Base-by-base conservation (phyloP, 1,139 yeast species). In the Scheffersomyces cryptocercus region DNA sequence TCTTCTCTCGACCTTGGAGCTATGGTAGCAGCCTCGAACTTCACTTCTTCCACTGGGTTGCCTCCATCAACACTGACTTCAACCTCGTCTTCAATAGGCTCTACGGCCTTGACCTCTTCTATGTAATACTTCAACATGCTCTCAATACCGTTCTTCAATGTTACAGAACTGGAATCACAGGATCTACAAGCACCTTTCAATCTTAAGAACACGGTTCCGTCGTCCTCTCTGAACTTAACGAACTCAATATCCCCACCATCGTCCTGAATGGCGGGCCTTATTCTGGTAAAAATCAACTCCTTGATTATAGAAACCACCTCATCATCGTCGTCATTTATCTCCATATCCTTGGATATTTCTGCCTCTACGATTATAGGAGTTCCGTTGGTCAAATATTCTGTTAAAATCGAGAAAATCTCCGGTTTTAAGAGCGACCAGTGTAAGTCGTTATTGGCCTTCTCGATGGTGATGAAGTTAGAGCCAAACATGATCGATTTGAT, bases 261-360 rank as follows among this genome's bases (percentile, higher is more conserved):
- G 51, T 86, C 95, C 62, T 84, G 87, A 49, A 86, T 85, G 0
- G 98, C 98, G 0, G 99, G 99, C 55, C 97, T 81, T 48, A 93
- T 91, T 56, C 98, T 81, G 4, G 99, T 93, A 57, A 88, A 91
- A 45, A 93, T 86, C 42, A 93, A 75, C 64, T 93, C 99, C 58
- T 91, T 90, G 57, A 93, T 90, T 88, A 93, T 86, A 11, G 87
- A 80, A 41, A 93, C 90, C 2, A 91, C 81, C 62, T 86, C 95
- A 44, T 82, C 83, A 49, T 86, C 93, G 10, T 83, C 86, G 13
- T 82, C 86, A 38, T 68, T 58, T 26, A 71, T 73, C 34, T 63
- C 69, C 67, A 74, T 65, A 44, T 73, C 79, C 16, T 61, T 54
- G 3, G 66, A 49, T 10, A 73, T 49, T 13, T 49, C 52, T 8